Conservation (phyloP, 192 early-diverging fungal genomes). For the Phlyctochytrium planicorne region DNA sequence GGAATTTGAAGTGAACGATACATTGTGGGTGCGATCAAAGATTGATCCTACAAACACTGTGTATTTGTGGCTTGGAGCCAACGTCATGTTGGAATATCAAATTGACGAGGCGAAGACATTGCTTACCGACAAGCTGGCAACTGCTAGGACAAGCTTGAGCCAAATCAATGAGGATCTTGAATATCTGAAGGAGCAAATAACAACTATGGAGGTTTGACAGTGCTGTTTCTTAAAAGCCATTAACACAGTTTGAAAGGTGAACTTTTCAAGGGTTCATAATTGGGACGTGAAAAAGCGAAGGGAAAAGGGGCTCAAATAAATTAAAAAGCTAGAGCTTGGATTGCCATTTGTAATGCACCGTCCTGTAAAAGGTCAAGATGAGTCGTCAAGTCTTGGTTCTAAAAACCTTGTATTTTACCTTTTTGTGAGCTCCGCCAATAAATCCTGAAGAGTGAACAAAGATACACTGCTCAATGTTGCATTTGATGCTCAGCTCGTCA, state of each 20-base stretch:
- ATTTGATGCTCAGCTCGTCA: constrained; percentile 72
- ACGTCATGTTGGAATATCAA: constrained; percentile 96
- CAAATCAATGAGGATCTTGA: constrained; percentile 87
- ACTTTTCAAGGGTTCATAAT: constrained; percentile 94
- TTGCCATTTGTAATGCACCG: too few species aligned
- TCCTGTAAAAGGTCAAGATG: too few species aligned
- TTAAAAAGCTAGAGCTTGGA: too few species aligned
- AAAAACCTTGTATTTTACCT: too few species aligned
- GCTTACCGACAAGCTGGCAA: constrained; percentile 69
- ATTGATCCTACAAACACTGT: constrained; percentile 77
- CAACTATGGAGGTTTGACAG: constrained; percentile 91
- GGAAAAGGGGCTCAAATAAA: constrained; percentile 42
- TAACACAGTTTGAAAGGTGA: constrained; percentile 20
- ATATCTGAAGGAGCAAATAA: constrained; percentile 95
- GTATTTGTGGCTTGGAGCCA: constrained; percentile 95
- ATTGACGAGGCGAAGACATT: constrained; percentile 83
- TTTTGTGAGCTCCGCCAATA: constrained; percentile 63
- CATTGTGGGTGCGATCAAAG: constrained; percentile 82
- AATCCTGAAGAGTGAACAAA: constrained; percentile 89
- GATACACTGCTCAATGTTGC: constrained; percentile 74
- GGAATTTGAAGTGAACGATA: constrained; percentile 93
- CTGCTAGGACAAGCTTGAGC: constrained; percentile 69
- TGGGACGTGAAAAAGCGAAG: constrained; percentile 91
- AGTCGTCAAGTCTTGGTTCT: too few species aligned
- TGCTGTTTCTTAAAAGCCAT: too few species aligned